Evolutionary conservation across 2,329 filamentous ascomycete species (phyloP).

Genomic region (Nigrospora sphaerica): DNA sequence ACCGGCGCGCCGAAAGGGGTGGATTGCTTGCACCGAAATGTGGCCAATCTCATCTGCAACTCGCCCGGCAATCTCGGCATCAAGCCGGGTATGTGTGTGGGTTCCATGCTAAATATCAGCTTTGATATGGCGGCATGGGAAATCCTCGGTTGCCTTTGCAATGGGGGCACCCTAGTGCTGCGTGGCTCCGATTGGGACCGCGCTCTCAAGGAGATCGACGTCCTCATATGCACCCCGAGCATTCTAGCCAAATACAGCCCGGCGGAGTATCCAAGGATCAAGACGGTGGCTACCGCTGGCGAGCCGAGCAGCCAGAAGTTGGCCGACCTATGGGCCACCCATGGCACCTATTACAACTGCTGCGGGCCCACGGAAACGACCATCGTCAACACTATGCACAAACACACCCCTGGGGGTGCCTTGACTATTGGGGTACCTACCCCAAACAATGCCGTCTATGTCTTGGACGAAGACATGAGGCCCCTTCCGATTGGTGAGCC

Average conservation of each 20-base stretch:
- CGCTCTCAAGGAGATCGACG: slow-evolving; percentile 39
- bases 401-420: slow-evolving; percentile 34
- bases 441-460: slow-evolving; percentile 49
- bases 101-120: slow-evolving; percentile 48
- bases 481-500: slow-evolving; percentile 38
- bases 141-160: slow-evolving; percentile 48
- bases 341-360: slow-evolving; percentile 45
- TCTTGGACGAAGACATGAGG: slow-evolving; percentile 38
- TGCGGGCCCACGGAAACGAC: slow-evolving; percentile 55
- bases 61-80: slow-evolving; percentile 45
- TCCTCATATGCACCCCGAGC: slow-evolving; percentile 48
- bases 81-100: slow-evolving; percentile 40
- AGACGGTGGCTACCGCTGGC: slow-evolving; percentile 45
- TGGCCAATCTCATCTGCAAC: slow-evolving; percentile 44
- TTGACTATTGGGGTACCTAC: slow-evolving; percentile 49
- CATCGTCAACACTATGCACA: slow-evolving; percentile 50
- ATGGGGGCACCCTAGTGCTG: slow-evolving; percentile 48
- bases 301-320: slow-evolving; percentile 39
- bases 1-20: slow-evolving; percentile 53
- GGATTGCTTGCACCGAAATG: slow-evolving; percentile 47
- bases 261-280: slow-evolving; percentile 40
- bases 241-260: slow-evolving; percentile 44
- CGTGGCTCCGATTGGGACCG: slow-evolving; percentile 42
- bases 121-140: slow-evolving; percentile 61
- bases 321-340: slow-evolving; percentile 48